Evolutionary conservation across 495 filamentous ascomycete species (phyloP).

Genomic region (Echria macrotheca): DNA sequence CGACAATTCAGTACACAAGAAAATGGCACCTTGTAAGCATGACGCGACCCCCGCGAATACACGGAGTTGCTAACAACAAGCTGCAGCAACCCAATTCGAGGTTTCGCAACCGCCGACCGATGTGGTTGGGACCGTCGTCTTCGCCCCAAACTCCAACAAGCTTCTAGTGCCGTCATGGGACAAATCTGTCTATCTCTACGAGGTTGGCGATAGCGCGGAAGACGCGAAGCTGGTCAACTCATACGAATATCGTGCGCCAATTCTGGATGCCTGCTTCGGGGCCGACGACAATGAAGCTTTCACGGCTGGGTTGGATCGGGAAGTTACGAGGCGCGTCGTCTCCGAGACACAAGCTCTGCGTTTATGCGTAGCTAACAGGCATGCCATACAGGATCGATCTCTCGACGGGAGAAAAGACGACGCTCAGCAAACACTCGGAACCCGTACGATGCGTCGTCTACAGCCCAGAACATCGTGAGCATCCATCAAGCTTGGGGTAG

Average conservation of each 20-base stretch:
- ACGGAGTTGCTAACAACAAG: conserved; percentile 8
- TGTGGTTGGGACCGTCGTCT: conserved; percentile 79
- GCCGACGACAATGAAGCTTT: conserved; percentile 74
- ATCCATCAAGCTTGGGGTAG: too few species aligned
- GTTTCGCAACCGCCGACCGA: conserved; percentile 74
- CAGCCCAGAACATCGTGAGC: conserved; percentile 62
- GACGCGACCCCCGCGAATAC: background rate
- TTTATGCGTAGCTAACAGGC: background rate
- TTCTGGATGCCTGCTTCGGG: conserved; percentile 89
- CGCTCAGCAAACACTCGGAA: conserved; percentile 70
- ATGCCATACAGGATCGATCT: conserved; percentile 60
- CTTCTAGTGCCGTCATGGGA: conserved; percentile 95
- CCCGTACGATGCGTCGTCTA: conserved; percentile 81
- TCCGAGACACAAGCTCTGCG: background rate
- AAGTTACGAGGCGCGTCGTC: conserved; percentile 60
- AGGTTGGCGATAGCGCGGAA: conserved; percentile 51
- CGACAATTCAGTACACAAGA: too few species aligned
- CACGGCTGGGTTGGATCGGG: conserved; percentile 77
- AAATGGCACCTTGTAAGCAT: conserved; percentile 36
- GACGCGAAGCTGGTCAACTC: conserved; percentile 59
- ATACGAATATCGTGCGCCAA: conserved; percentile 77
- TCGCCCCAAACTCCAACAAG: conserved; percentile 63
- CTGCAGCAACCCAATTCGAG: conserved; percentile 59
- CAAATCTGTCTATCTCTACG: conserved; percentile 85
- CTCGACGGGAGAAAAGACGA: conserved; percentile 60